These are phyloP conservation scores for Cyclocybe aegerita DNA, from an alignment of 768 basidiomycete species.

Conservation along the genomic window DNA sequence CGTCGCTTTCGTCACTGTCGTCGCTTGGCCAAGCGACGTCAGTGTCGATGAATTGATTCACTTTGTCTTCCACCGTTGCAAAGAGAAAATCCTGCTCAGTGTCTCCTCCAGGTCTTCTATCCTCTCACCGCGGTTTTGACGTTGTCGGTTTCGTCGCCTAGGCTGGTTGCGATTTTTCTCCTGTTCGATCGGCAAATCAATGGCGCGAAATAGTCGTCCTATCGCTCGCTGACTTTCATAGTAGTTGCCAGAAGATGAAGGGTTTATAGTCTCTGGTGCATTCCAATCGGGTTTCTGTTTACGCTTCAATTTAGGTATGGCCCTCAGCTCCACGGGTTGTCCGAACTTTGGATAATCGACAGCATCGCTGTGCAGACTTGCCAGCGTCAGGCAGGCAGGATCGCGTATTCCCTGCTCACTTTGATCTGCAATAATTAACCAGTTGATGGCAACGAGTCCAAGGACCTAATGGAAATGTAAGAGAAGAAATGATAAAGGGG, in stretches of 20 bases:
- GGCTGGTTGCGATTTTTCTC: slow-evolving; percentile 8
- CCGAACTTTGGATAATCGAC: slow-evolving; percentile 69
- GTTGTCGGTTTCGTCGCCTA: slow-evolving; percentile 8
- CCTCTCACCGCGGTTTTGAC: slow-evolving; percentile 1
- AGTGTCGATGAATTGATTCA: slow-evolving; percentile 32
- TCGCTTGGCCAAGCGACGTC: slow-evolving; percentile 18
- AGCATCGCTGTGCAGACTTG: slow-evolving; percentile 59
- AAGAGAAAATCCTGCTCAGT: slow-evolving; percentile 12
- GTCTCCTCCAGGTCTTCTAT: slow-evolving; percentile 22
- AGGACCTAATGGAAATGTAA: slow-evolving; percentile 38
- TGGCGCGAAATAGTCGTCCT: slow-evolving; percentile 59
- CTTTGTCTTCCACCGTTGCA: slow-evolving; percentile 20
- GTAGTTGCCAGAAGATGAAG: slow-evolving; percentile 30
- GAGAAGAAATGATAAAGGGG: neutral
- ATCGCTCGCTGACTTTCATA: slow-evolving; percentile 58
- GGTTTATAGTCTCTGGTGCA: slow-evolving; percentile 55
- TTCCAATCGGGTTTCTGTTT: slow-evolving; percentile 58
- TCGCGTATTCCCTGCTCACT: slow-evolving; percentile 46
- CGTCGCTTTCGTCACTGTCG: too few relatives aligned
- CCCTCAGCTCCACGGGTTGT: slow-evolving; percentile 34
- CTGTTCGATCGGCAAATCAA: slow-evolving; percentile 47
- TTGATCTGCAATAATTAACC: slow-evolving; percentile 66
- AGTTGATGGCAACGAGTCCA: slow-evolving; percentile 61
- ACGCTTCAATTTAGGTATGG: slow-evolving; percentile 44
- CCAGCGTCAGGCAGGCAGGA: slow-evolving; percentile 49